Evolutionary conservation across 352 stramenopile genomes (phyloP), one percentile per base, ranked within the genome.

Genomic region (Phytophthora palmivora): DNA sequence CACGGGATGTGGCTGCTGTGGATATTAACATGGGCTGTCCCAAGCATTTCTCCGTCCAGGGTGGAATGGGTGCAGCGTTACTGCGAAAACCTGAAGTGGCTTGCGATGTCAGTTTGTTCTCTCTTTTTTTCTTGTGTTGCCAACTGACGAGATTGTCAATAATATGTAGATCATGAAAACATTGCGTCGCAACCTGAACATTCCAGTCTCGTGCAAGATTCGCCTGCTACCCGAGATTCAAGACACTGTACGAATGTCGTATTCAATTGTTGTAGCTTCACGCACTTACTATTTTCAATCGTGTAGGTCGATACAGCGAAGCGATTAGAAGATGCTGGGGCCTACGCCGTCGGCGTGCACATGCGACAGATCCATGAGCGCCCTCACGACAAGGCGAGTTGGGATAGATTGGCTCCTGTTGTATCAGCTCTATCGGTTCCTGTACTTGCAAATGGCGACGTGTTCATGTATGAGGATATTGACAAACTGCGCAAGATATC

Each of bases 1-100:
- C 84, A 18, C 67, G 87, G 3, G 92, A 98, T 60, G 91, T 98
- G 9, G 85, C 84, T 6, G 82, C 88, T n/a, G 76, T 98, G 26
- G 92, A 98, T 63, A 84, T 98, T 62, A 98, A 98, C 68, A 98
- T 98, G 94, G 94, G 94, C 50, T 98, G 94, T 55, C 94, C 94
- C 8, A 98, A 98, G 74, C 85, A 96, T 58, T 98, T 98, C 51
- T 97, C 90, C 14, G 61, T 97, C 22, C 86, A 96, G 50, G 94
- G 92, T 45, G 89, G 90, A 26, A 98, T 98, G 94, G 94, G 94
- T 24, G 87, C 88, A 14, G 89, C 92, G 16, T 74, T 98, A 22
- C 75, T 98, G 19, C 85, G 85, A 43, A 97, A 90, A 49, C 92
- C 91, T 28, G 79, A 97, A 51, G 63, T 93, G 15, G 92, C 94